phyloP scores from a whole-genome alignment of 768 basidiomycete genomes.

The Gloeophyllum trabeum region DNA sequence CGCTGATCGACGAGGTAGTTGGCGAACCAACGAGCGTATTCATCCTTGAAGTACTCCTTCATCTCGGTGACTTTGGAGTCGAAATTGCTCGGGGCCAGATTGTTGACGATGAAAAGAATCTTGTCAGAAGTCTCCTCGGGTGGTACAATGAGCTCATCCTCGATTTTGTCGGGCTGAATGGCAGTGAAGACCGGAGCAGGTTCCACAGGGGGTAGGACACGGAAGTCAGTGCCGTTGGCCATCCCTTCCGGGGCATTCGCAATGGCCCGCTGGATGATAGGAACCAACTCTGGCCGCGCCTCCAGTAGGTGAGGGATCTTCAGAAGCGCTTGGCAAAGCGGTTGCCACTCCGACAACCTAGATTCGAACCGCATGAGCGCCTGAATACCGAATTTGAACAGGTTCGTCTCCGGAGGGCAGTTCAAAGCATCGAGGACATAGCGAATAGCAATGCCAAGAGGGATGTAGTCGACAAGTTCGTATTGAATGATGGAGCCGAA shows the following conservation, averaged over 20 bases:
- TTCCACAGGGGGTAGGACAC: slow-evolving; percentile 29
- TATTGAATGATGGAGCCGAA: slow-evolving; percentile 95
- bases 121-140: slow-evolving; percentile 85
- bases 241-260: slow-evolving; percentile 35
- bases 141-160: slow-evolving; percentile 55
- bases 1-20: slow-evolving; percentile 96
- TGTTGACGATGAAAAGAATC: slow-evolving; percentile 97
- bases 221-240: slow-evolving; percentile 24
- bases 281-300: slow-evolving; percentile 69
- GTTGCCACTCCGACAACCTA: slow-evolving; percentile 85
- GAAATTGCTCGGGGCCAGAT: slow-evolving; percentile 90
- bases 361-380: slow-evolving; percentile 83
- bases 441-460: slow-evolving; percentile 92
- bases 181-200: slow-evolving; percentile 57
- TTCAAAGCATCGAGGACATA: slow-evolving; percentile 92
- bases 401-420: slow-evolving; percentile 82
- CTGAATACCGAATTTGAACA: slow-evolving; percentile 92
- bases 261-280: slow-evolving; percentile 61
- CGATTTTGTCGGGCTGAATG: slow-evolving; percentile 60
- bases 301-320: slow-evolving; percentile 82
- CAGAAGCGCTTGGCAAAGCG: slow-evolving; percentile 81
- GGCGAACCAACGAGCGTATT: slow-evolving; percentile 90
- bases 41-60: slow-evolving; percentile 71
- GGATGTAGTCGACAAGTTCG: slow-evolving; percentile 86
- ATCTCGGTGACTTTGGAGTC: slow-evolving; percentile 83